phyloP scores from a whole-genome alignment of 192 early-diverging fungal species.

The Podila horticola region DNA sequence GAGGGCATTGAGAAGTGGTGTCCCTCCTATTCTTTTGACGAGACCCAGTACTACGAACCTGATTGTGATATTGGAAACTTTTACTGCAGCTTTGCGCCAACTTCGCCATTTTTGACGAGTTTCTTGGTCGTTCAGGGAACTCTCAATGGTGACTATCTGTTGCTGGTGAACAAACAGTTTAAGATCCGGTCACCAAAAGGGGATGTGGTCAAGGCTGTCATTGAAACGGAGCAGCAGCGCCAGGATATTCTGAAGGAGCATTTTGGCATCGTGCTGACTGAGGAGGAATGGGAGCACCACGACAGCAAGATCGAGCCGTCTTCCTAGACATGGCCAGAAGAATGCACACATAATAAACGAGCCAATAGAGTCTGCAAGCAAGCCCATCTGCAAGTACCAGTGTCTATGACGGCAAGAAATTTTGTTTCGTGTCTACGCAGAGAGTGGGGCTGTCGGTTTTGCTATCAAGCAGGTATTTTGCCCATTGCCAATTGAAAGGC shows the following conservation, averaged over 20 bases:
- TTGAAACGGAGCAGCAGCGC: conserved; percentile 19
- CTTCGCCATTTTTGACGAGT: neutral
- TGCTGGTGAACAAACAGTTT: neutral
- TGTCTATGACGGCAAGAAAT: no score
- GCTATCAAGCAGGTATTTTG: no score
- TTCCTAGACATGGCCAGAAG: no score
- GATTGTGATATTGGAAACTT: conserved; percentile 19
- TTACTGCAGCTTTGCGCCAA: conserved; percentile 7
- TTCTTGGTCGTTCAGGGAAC: conserved; percentile 24
- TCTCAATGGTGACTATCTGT: neutral
- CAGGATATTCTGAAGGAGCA: conserved; percentile 13
- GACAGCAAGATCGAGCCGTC: conserved; percentile 6
- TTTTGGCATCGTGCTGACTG: conserved; percentile 21
- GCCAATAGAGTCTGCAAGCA: no score
- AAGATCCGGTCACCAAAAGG: conserved; percentile 8
- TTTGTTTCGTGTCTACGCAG: no score
- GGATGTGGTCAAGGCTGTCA: neutral
- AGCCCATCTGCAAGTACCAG: no score
- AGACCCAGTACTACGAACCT: conserved; percentile 10
- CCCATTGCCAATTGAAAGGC: no score
- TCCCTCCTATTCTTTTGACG: conserved; percentile 16
- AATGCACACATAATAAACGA: neutral
- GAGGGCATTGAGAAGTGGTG: conserved; percentile 11
- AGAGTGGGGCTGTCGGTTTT: no score
- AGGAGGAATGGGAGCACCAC: conserved; percentile 20